Percentiles rank a stretch among this genome's conserved stretches.
Conservation (phyloP, 768 basidiomycete species). For the Phlebiopsis gigantea region DNA sequence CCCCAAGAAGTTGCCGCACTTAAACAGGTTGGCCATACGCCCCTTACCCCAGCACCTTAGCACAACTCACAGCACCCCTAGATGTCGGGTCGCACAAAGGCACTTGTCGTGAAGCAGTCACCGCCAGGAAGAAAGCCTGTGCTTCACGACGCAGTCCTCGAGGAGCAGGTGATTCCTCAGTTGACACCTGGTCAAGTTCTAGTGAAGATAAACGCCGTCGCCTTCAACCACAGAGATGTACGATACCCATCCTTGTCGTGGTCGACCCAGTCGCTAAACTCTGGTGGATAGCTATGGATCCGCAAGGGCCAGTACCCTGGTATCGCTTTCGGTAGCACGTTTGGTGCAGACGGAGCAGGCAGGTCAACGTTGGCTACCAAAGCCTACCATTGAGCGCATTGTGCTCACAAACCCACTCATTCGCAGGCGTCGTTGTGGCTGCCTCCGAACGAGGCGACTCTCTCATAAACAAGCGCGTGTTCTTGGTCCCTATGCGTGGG, state of each 20-base stretch:
- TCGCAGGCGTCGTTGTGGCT: conserved; percentile 57
- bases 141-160: conserved; percentile 54
- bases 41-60: too few species aligned
- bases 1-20: neutral
- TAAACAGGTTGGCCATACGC: too few species aligned
- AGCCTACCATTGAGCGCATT: neutral
- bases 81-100: conserved; percentile 40
- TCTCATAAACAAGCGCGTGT: conserved; percentile 60
- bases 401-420: neutral
- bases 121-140: conserved; percentile 33
- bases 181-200: conserved; percentile 56
- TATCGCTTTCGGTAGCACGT: conserved; percentile 51
- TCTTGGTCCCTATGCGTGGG: conserved; percentile 72
- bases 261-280: neutral
- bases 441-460: conserved; percentile 47
- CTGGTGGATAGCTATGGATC: conserved; percentile 58
- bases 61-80: neutral
- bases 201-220: conserved; percentile 62
- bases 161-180: conserved; percentile 42
- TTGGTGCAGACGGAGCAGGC: conserved; percentile 78
- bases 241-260: neutral
- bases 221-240: conserved; percentile 74
- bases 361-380: conserved; percentile 12
- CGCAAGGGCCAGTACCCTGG: conserved; percentile 63
- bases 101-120: conserved; percentile 44